Evolutionary conservation across 768 basidiomycete species (phyloP).

Genomic region (Mycena sanguinolenta): DNA sequence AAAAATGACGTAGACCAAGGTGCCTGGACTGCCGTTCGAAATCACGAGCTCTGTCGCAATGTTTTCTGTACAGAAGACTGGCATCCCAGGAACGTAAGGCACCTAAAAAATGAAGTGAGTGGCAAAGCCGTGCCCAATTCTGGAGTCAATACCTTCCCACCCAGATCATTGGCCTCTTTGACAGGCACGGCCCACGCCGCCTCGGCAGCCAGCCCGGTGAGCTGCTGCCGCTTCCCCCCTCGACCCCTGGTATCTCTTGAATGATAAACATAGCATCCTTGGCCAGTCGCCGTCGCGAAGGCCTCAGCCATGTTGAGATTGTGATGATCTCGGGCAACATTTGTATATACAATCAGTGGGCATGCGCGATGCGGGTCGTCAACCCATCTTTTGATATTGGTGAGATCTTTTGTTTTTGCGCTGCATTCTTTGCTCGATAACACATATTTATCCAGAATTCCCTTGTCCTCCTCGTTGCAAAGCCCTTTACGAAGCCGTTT

Average conservation of each 20-base stretch:
- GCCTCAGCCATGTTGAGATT: not conserved
- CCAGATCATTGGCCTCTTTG: not conserved
- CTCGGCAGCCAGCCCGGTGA: not conserved
- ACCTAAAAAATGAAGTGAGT: not conserved
- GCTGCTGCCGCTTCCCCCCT: no score
- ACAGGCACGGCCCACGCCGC: not conserved
- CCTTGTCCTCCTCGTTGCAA: not conserved
- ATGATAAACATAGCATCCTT: not conserved
- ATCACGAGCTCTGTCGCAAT: conserved; percentile 16
- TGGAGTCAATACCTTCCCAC: not conserved
- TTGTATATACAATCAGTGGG: not conserved
- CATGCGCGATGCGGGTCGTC: not conserved
- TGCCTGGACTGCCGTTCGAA: not conserved
- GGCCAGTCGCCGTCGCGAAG: not conserved
- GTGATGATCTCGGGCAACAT: not conserved
- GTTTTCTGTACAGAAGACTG: conserved; percentile 18
- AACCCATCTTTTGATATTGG: not conserved
- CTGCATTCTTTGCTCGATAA: not conserved
- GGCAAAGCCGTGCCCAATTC: no score
- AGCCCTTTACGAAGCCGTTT: not conserved
- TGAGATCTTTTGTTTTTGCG: not conserved
- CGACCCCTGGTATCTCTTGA: no score
- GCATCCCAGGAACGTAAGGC: conserved; percentile 5
- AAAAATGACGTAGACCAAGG: not conserved
- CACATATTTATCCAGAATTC: not conserved